Percentiles rank a stretch among this genome's conserved stretches.
These are phyloP conservation scores for Lasiodiplodia citricola DNA, from an alignment of 2,329 filamentous ascomycete genomes.

Conservation along the genomic window DNA sequence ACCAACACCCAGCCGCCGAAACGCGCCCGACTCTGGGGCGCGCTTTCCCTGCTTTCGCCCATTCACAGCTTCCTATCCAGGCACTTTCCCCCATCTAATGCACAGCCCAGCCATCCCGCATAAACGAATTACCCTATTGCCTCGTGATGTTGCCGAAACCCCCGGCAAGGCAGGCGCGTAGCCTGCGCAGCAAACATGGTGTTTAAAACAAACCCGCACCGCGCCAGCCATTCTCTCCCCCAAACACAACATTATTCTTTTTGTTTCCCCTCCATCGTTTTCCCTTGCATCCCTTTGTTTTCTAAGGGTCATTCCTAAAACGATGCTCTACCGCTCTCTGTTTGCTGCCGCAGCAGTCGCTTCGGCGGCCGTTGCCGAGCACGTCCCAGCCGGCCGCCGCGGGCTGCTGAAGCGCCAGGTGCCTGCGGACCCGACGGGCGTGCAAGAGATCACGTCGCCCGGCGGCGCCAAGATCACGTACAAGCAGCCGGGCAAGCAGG, in stretches of 20 bases:
- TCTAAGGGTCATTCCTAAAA: no score
- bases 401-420: slow-evolving; percentile 17
- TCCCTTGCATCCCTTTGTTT: no score
- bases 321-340: no score
- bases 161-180: not conserved
- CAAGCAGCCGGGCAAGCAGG: slow-evolving; percentile 23
- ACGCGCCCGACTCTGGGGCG: not conserved
- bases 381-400: not conserved
- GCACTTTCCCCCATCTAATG: not conserved
- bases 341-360: not conserved
- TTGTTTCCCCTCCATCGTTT: no score
- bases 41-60: not conserved
- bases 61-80: slow-evolving; percentile 12
- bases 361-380: not conserved
- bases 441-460: slow-evolving; percentile 44
- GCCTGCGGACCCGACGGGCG: slow-evolving; percentile 14
- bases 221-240: no score
- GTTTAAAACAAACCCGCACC: not conserved
- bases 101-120: slow-evolving; percentile 1
- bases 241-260: no score
- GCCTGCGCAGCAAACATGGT: not conserved
- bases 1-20: not conserved
- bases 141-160: not conserved
- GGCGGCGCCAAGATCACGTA: slow-evolving; percentile 28
- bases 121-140: not conserved